phyloP scores from a whole-genome alignment of 306 rosid genomes.

The Rubus parviflorus region DNA sequence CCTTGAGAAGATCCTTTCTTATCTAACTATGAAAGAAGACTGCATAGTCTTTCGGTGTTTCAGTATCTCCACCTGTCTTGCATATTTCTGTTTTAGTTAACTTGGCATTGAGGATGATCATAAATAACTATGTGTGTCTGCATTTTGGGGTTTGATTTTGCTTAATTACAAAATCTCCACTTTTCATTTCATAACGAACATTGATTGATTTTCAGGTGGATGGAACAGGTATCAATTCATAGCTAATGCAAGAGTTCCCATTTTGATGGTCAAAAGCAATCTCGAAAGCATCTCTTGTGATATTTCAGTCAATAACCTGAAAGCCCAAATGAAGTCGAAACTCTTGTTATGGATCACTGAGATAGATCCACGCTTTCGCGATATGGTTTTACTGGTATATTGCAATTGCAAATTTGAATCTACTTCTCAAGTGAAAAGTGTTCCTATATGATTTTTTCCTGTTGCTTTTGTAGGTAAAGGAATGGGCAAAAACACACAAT shows the following conservation, averaged over 20 bases:
- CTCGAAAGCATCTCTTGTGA: constrained; percentile 73
- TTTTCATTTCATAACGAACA: constrained; percentile 17
- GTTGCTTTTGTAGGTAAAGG: constrained; percentile 77
- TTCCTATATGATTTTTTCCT: constrained; percentile 34
- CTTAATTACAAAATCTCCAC: constrained; percentile 21
- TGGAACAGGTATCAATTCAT: constrained; percentile 52
- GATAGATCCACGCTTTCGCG: constrained; percentile 76
- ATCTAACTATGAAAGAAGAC: not conserved
- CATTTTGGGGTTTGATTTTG: constrained; percentile 19
- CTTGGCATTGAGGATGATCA: not conserved
- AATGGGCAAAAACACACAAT: constrained; percentile 90
- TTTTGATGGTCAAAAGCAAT: constrained; percentile 59
- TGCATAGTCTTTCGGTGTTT: not conserved
- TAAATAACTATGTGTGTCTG: not conserved
- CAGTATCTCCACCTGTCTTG: not conserved
- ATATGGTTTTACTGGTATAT: constrained; percentile 83
- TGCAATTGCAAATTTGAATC: constrained; percentile 27
- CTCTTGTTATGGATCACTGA: constrained; percentile 63
- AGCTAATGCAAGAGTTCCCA: constrained; percentile 76
- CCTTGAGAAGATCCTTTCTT: not conserved
- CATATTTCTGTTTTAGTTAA: too few relatives aligned
- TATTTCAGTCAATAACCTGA: constrained; percentile 78
- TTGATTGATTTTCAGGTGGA: constrained; percentile 59
- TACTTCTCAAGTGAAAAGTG: constrained; percentile 24
- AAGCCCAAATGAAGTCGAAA: constrained; percentile 78